Base-by-base conservation (phyloP, 2,329 filamentous ascomycete genomes). In the Nothophaeocryptopus gaeumannii region DNA sequence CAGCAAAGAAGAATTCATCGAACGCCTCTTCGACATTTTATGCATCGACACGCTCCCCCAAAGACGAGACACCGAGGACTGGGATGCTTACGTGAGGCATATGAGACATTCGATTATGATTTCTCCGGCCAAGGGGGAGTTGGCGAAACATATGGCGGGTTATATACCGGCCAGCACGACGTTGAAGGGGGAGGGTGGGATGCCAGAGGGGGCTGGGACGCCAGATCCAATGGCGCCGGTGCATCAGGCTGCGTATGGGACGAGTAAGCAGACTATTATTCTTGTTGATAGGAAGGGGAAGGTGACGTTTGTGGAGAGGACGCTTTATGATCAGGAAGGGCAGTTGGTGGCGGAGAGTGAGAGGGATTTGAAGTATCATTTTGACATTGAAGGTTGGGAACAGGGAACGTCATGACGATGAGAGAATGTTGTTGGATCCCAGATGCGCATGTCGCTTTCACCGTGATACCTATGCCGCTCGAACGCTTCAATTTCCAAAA, bases 201-300 rank as follows among this genome's bases (percentile, higher is more conserved):
- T 69, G 30, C 68, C 70, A 1, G 55, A 63, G 9, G 38, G 38
- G 1, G 45, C 50, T 12, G 47, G 43, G 16, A 50, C 44, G n/a
- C 55, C 54, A 5, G 47, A 55, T 36, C 44, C 55, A 10, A 51
- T 67, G 32, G 60, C 64, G n/a, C 26, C 32, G 5, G 32, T 55
- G n/a, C 52, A 53, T 8, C 38, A 58, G 5, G 79, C 78, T 0
- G 67, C 76, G 7, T 86, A 86, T 62, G 83, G 82, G 0, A 86
- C 83, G 2, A 80, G 83, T 62, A 82, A 82, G 65, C 82, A 85
- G 63, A 82, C 79, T 1, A 69, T 85, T 7, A 70, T 85, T 2
- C 65, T 86, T 11, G 80, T 83, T 14, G 71, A 77, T 58, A 67
- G 69, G 29, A 61, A 75, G n/a, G 80, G 80, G 2, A 73, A 74